These are phyloP conservation scores for Metschnikowia anglica DNA, from an alignment of 805 yeast genomes.

Conservation along the genomic window DNA sequence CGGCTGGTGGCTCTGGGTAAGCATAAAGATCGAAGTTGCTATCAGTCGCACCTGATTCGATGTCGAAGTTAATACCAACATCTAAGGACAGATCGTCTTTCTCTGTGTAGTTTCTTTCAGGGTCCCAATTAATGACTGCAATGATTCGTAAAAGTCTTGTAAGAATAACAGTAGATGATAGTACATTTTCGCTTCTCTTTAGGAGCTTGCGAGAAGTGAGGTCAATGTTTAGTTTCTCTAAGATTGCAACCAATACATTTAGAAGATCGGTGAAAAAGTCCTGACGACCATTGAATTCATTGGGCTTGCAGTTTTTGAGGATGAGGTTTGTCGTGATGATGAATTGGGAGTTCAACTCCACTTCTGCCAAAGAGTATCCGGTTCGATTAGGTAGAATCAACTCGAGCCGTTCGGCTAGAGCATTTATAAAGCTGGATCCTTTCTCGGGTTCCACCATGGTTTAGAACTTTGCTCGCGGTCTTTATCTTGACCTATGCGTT, in stretches of 20 bases:
- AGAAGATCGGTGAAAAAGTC: conserved; percentile 22
- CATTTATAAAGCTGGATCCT: conserved; percentile 15
- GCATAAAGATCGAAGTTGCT: conserved; percentile 28
- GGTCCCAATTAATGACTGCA: conserved; percentile 32
- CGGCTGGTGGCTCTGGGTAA: conserved; percentile 30
- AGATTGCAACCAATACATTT: conserved; percentile 24
- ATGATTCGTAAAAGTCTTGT: conserved; percentile 32
- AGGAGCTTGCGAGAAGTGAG: conserved; percentile 20
- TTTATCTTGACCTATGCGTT: no score
- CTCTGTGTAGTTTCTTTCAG: conserved; percentile 1
- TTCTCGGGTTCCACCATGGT: conserved; percentile 9
- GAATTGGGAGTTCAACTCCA: conserved; percentile 43
- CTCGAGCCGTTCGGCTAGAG: conserved; percentile 27
- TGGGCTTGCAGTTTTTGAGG: conserved; percentile 17
- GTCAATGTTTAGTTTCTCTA: conserved; percentile 23
- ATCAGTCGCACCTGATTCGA: conserved; percentile 14
- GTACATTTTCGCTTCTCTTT: conserved; percentile 31
- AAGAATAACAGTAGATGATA: conserved; percentile 34
- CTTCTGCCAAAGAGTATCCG: conserved; percentile 39
- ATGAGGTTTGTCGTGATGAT: conserved; percentile 32
- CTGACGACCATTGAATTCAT: conserved; percentile 17
- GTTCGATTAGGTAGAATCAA: conserved; percentile 39
- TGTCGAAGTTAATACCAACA: conserved; percentile 12
- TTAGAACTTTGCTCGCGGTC: neutral
- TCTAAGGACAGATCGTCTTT: conserved; percentile 7